A percentile compares a stretch with the other conserved stretches of the same genome.
phyloP scores from a whole-genome alignment of 306 rosid species.

The Senna siamea region DNA sequence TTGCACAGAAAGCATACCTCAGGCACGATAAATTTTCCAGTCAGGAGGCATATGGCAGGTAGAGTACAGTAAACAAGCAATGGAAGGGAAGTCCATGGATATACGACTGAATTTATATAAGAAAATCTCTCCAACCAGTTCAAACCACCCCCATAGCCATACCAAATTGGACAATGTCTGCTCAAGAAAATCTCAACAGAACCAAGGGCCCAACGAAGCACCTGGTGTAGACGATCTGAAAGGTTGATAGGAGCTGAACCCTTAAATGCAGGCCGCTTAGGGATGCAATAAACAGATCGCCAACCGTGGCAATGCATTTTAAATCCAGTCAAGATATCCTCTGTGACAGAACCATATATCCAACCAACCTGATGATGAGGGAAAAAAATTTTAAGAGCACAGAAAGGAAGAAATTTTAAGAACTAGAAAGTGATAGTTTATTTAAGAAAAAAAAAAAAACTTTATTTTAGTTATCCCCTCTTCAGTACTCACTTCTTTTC shows the following conservation, averaged over 20 bases:
- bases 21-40: conserved; percentile 91
- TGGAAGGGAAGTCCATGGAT: conserved; percentile 93
- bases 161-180: conserved; percentile 93
- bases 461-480: neutral
- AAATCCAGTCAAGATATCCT: conserved; percentile 97
- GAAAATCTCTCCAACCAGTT: conserved; percentile 84
- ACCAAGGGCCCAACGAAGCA: conserved; percentile 97
- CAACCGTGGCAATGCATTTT: conserved; percentile 99
- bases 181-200: conserved; percentile 97
- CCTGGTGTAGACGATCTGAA: conserved; percentile 95
- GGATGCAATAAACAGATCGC: conserved; percentile 97
- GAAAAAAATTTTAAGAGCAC: conserved; percentile 35
- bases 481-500: conserved; percentile 74
- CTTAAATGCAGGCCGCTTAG: conserved; percentile 87
- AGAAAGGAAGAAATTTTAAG: neutral
- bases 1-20: conserved; percentile 65
- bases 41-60: conserved; percentile 93
- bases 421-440: conserved; percentile 8
- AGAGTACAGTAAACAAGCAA: conserved; percentile 86
- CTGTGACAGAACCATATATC: conserved; percentile 98
- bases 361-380: conserved; percentile 76
- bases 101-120: conserved; percentile 87
- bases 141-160: conserved; percentile 93
- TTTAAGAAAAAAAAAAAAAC: neutral
- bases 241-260: conserved; percentile 98